Base-by-base conservation (phyloP, 306 rosid genomes). In the Comarum palustre region DNA sequence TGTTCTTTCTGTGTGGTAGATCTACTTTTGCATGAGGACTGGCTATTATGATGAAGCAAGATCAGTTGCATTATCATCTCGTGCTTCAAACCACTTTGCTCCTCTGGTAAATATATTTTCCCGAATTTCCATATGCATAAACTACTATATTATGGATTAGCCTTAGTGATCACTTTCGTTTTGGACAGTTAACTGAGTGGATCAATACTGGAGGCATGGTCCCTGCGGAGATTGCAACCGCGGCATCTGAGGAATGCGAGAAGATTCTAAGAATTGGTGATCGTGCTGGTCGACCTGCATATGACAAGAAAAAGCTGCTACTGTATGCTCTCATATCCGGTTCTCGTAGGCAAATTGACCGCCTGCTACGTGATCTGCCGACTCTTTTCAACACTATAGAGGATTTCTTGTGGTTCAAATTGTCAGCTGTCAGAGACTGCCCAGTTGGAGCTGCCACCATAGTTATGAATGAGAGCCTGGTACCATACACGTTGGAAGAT, bases 381-480 rank as follows among this genome's bases (percentile, higher is more conserved):
- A 83, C 84, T 57, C 91, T 91, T 63, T 91, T 94, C 68, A 89
- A 85, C 76, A 91, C 99, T 19, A 91, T 94, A 57, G 99, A 94
- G 83, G 99, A 94, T 85, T 94, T 94, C 87, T 81, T 94, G 82
- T 94, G 99, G 99, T 94, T 94, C 85, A 84, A 94, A 73, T 82
- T 94, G 91, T 88, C 96, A 36, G 95, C 96, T 71, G 92, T 91
- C 60, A 89, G 97, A 67, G 94, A 94, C 75, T 87, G 86, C 80
- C 86, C 85, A 25, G 77, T 82, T 75, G 97, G 96, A 66, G 78
- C 92, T 71, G 85, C 92, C 9, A 90, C 95, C 66, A 73, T 87
- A 78, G 87, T 89, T 88, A 72, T 91, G 77, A 90, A 81, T 77
- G 99, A 94, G 64, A 89, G 93, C 67, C 79, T 87, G 42, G 90